phyloP scores from a whole-genome alignment of 495 filamentous ascomycete genomes.

The Elaphomyces granulatus region DNA sequence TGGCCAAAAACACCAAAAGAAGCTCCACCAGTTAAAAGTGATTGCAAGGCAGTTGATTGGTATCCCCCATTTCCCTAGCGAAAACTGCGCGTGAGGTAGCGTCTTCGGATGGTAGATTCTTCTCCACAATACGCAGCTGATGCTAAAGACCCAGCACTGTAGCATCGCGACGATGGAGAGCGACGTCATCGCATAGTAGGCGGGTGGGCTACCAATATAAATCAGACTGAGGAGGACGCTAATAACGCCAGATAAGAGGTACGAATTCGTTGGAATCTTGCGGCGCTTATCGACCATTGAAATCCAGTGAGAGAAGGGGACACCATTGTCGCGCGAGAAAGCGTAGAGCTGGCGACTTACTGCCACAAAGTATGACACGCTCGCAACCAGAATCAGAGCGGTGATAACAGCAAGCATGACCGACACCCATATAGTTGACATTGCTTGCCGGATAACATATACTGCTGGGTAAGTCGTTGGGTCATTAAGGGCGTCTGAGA shows the following conservation, averaged over 20 bases:
- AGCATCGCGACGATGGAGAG: constrained; percentile 27
- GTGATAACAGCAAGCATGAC: constrained; percentile 27
- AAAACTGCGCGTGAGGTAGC: constrained; percentile 28
- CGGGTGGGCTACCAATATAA: constrained; percentile 26
- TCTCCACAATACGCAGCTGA: constrained; percentile 23
- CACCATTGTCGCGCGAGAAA: constrained; percentile 38
- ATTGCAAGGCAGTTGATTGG: constrained; percentile 25
- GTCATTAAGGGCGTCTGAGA: constrained; percentile 19
- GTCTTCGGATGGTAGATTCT: constrained; percentile 21
- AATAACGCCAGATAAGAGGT: constrained; percentile 20
- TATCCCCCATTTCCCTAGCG: constrained; percentile 22
- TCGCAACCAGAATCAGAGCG: constrained; percentile 27
- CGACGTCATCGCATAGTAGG: constrained; percentile 35
- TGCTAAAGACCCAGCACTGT: constrained; percentile 28
- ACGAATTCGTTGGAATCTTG: constrained; percentile 39
- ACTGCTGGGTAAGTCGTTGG: constrained; percentile 27
- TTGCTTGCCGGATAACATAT: constrained; percentile 21
- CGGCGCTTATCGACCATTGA: constrained; percentile 24
- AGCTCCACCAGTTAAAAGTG: constrained; percentile 14
- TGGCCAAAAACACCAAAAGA: constrained; percentile 33
- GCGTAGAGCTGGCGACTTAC: constrained; percentile 34
- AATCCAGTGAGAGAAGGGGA: constrained; percentile 24
- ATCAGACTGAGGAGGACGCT: constrained; percentile 25
- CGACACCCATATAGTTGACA: constrained; percentile 17
- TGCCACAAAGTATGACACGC: constrained; percentile 25